Base-by-base conservation (phyloP, 116 monocot genomes). In the Posidonia oceanica region DNA sequence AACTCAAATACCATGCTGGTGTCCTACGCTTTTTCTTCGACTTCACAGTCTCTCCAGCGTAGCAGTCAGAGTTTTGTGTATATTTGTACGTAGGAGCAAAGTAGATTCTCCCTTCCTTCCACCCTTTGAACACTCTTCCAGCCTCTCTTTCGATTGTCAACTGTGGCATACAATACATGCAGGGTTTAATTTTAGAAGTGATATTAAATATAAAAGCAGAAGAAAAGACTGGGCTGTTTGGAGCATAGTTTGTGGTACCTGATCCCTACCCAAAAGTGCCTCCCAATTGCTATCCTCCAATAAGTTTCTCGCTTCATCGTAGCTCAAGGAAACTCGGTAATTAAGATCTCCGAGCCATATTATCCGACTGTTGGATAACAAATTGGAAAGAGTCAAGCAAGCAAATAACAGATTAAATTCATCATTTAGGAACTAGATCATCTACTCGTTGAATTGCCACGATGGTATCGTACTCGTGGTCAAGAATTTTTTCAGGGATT, bases 21-120 rank as follows among this genome's bases (percentile, higher is more conserved):
- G 98, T 98, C 80, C 98, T 72, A 2, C 98, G 76, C 52, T 93
- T 98, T 70, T 85, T 89, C 82, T 90, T 93, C 0, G 93, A 98
- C 61, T 86, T 89, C 1, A 67, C 76, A 5, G 79, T 90, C 58
- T 98, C 98, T 62, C 98, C 89, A 13, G 93, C 93, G 22, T 92
- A 98, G 36, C 73, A 60, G 66, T 98, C 93, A 5, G 98, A 93
- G 80, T 93, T 98, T 12, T 84, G 75, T 12, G 87, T 73, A 70
- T 98, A 98, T 36, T 98, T 98, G 83, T 90, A 98, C 7, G 98
- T 98, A 1, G 98, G 98, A 60, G 98, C 98, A 59, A 98, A 98
- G 77, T 59, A 83, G 39, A 93, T 98, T 67, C 76, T 88, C 10
- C 98, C 98, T 67, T 98, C 98, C 29, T 84, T 86, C 93, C 93